These are phyloP conservation scores for Cutaneotrichosporon arboriforme DNA, from an alignment of 1,284 basidiomycete genomes.

Conservation along the genomic window DNA sequence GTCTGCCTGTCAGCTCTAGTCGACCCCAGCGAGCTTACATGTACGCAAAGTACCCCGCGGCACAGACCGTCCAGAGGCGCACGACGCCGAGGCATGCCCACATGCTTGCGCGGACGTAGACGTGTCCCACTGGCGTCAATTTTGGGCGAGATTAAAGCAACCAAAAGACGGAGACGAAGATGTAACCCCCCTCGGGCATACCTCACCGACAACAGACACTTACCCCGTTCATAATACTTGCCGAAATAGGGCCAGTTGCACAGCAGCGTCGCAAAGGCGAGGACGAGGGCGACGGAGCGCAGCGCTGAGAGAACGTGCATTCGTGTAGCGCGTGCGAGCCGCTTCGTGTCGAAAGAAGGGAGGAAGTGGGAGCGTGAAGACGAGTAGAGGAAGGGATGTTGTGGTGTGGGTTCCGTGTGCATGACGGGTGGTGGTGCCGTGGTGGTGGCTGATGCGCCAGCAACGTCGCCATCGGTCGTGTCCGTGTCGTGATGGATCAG, in stretches of 20 bases:
- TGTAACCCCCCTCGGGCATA: no score
- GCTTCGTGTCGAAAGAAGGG: no score
- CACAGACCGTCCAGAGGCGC: neutral
- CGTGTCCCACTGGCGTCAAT: neutral
- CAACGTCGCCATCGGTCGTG: no score
- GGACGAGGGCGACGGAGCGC: neutral
- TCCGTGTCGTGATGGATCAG: no score
- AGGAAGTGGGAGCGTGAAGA: no score
- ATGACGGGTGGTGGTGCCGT: no score
- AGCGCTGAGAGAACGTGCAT: neutral
- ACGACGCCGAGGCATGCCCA: neutral
- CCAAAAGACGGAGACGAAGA: no score
- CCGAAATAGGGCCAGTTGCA: neutral
- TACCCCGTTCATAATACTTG: conserved; percentile 1
- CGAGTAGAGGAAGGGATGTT: no score
- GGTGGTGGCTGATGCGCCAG: no score
- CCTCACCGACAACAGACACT: no score
- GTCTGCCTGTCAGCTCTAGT: neutral
- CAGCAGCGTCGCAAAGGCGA: neutral
- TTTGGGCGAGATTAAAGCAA: neutral
- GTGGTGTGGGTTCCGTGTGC: no score
- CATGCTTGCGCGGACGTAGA: neutral
- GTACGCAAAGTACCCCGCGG: neutral
- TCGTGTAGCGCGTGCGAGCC: neutral
- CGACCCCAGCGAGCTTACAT: neutral